These are phyloP conservation scores for Penicillium hesseltinei DNA, from an alignment of 2,329 filamentous ascomycete species.

Conservation along the genomic window DNA sequence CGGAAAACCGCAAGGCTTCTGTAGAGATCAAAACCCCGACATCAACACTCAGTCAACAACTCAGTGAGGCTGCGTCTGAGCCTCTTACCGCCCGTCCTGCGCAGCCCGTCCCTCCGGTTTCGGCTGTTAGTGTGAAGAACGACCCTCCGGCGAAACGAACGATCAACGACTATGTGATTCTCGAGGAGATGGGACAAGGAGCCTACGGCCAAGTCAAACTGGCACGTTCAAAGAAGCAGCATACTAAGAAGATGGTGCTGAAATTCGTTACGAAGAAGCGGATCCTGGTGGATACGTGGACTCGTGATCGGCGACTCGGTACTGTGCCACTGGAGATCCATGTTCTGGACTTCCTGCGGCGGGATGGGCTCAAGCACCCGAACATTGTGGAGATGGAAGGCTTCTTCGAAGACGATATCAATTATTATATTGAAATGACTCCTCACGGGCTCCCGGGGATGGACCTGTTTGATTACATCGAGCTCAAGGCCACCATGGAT, in stretches of 20 bases:
- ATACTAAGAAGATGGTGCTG: slow-evolving; percentile 79
- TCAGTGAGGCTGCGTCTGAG: slow-evolving; percentile 50
- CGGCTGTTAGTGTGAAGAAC: slow-evolving; percentile 25
- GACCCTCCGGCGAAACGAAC: slow-evolving; percentile 65
- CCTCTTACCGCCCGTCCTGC: slow-evolving; percentile 44
- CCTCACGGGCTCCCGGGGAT: slow-evolving; percentile 94
- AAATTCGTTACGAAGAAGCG: slow-evolving; percentile 97
- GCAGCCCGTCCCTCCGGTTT: slow-evolving; percentile 35
- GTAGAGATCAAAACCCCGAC: slow-evolving; percentile 41
- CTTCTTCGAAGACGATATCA: slow-evolving; percentile 64
- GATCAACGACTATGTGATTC: slow-evolving; percentile 84
- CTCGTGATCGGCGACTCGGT: slow-evolving; percentile 83
- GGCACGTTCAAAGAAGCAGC: slow-evolving; percentile 76
- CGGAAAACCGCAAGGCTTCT: slow-evolving; percentile 26
- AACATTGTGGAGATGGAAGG: slow-evolving; percentile 69
- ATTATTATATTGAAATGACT: slow-evolving; percentile 98
- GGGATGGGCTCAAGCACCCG: slow-evolving; percentile 63
- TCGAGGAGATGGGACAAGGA: slow-evolving; percentile 98
- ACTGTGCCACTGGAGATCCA: slow-evolving; percentile 97
- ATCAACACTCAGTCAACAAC: slow-evolving; percentile 52
- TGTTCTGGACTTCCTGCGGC: slow-evolving; percentile 86
- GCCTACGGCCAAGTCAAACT: slow-evolving; percentile 98
- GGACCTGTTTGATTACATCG: slow-evolving; percentile 99
- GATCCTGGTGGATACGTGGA: slow-evolving; percentile 98
- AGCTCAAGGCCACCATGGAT: slow-evolving; percentile 93